phyloP scores from a whole-genome alignment of 805 yeast species.

The Schwanniomyces vanrijiae region DNA sequence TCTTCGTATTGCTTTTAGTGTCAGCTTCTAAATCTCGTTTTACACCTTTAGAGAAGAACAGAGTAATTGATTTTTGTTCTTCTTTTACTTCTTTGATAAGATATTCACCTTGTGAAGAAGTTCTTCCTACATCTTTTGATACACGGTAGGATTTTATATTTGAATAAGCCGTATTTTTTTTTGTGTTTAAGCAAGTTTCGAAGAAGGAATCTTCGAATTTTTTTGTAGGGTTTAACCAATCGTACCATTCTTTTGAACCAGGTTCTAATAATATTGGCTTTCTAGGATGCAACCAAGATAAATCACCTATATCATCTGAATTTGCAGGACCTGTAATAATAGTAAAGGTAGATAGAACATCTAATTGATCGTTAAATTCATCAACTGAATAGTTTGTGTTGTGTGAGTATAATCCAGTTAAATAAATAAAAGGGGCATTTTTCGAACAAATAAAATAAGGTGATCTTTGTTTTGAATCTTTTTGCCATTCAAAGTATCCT shows the following conservation, averaged over 20 bases:
- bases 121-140: constrained; percentile 62
- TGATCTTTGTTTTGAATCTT: constrained; percentile 37
- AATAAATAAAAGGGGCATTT: constrained; percentile 52
- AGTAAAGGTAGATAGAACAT: constrained; percentile 52
- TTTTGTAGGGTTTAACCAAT: constrained; percentile 57
- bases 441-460: constrained; percentile 68
- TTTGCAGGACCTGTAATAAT: constrained; percentile 71
- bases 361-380: constrained; percentile 13
- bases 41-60: constrained; percentile 21
- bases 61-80: constrained; percentile 23
- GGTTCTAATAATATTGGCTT: constrained; percentile 76
- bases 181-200: constrained; percentile 38
- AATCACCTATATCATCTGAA: constrained; percentile 40
- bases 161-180: constrained; percentile 26
- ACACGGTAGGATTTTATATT: constrained; percentile 58
- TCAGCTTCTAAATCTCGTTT: constrained; percentile 6
- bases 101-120: constrained; percentile 45
- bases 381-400: constrained; percentile 25
- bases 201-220: constrained; percentile 41
- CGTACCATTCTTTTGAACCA: constrained; percentile 53
- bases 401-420: constrained; percentile 54
- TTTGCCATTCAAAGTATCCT: constrained; percentile 87
- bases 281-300: constrained; percentile 71
- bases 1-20: no score
- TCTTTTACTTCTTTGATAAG: constrained; percentile 30